Evolutionary conservation across 371 early-diverging fungal species (phyloP).

Genomic region (Scutellospora calospora): DNA sequence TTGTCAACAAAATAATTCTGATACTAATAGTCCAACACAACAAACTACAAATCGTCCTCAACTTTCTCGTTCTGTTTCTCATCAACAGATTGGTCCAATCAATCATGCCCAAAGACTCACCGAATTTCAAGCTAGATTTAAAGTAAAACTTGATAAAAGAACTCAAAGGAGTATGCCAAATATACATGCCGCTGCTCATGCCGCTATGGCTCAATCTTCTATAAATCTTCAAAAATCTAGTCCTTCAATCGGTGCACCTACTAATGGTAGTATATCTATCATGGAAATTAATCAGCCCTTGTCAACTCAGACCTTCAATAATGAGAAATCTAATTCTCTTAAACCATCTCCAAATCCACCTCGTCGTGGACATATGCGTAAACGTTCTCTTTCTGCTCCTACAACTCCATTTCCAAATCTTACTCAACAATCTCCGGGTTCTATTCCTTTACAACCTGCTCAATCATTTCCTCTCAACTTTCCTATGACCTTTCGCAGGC

Average conservation of each 20-base stretch:
- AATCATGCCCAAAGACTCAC: constrained; percentile 41
- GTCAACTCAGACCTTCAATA: constrained; percentile 27
- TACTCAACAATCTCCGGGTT: not conserved
- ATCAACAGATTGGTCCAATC: constrained; percentile 20
- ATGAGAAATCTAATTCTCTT: constrained; percentile 18
- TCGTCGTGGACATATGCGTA: constrained; percentile 43
- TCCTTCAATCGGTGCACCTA: not conserved
- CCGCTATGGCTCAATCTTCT: not conserved
- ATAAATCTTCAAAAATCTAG: constrained; percentile 2
- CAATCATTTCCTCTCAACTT: constrained; percentile 39
- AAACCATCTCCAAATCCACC: not conserved
- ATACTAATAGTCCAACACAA: constrained; percentile 7
- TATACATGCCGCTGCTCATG: constrained; percentile 32
- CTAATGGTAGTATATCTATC: not conserved
- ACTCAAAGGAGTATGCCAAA: constrained; percentile 40
- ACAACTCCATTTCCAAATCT: constrained; percentile 21
- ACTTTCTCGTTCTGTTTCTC: not conserved
- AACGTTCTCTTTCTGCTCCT: constrained; percentile 44
- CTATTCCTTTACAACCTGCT: constrained; percentile 37
- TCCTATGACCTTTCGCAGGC: constrained; percentile 11
- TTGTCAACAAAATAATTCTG: not conserved
- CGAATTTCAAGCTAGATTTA: constrained; percentile 39
- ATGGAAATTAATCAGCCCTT: constrained; percentile 10
- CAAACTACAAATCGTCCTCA: not conserved
- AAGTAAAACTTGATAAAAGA: constrained; percentile 37